Evolutionary conservation across 768 basidiomycete genomes (phyloP).

Genomic region (Clavaria fumosa): DNA sequence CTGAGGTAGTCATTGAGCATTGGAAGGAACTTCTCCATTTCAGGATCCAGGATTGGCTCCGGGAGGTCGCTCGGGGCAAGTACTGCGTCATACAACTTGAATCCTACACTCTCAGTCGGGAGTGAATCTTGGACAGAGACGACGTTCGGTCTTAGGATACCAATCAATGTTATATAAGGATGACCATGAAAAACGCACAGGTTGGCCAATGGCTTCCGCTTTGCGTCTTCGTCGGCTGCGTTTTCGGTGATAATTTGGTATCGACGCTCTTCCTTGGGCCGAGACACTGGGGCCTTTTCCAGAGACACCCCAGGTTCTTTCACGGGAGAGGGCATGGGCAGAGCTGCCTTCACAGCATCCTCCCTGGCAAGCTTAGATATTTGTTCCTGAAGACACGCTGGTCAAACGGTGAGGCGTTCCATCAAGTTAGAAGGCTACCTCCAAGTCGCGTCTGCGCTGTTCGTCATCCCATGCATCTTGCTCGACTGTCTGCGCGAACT

Average conservation of each 20-base stretch:
- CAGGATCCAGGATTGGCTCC: constrained; percentile 27
- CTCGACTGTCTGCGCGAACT: constrained; percentile 72
- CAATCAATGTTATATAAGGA: background rate
- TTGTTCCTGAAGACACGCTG: constrained; percentile 28
- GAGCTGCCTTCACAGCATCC: constrained; percentile 13
- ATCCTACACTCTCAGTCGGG: constrained; percentile 21
- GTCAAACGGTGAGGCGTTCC: background rate
- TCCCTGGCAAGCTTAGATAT: constrained; percentile 38
- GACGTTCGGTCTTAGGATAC: constrained; percentile 34
- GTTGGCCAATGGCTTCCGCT: constrained; percentile 20
- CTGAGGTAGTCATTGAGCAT: constrained; percentile 63
- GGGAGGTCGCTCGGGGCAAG: constrained; percentile 22
- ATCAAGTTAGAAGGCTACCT: constrained; percentile 29
- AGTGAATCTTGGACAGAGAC: constrained; percentile 35
- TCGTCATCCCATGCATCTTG: constrained; percentile 51
- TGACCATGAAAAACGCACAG: constrained; percentile 20
- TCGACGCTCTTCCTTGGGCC: constrained; percentile 25
- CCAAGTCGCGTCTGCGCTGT: constrained; percentile 37
- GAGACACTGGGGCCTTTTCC: constrained; percentile 11
- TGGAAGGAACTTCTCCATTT: constrained; percentile 66
- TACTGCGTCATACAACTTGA: constrained; percentile 65
- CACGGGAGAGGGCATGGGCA: constrained; percentile 3
- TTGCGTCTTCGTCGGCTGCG: constrained; percentile 13
- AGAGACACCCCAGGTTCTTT: too few relatives aligned
- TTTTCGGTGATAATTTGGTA: constrained; percentile 36